Percentiles rank a stretch among this genome's conserved stretches.
These are phyloP conservation scores for Fraxinus americana DNA, from an alignment of 257 asterid genomes.

Conservation along the genomic window DNA sequence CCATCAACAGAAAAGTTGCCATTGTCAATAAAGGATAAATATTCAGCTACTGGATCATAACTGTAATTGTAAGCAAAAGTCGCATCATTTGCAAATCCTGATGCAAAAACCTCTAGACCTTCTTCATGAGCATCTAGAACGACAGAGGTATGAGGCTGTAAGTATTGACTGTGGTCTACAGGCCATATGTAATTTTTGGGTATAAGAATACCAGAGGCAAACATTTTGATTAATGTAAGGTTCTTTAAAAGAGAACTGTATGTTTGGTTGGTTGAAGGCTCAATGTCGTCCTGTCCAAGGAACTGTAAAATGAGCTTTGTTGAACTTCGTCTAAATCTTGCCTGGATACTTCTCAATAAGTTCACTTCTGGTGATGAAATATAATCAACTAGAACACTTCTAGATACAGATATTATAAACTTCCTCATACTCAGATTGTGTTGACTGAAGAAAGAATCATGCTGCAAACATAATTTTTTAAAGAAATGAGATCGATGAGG, in stretches of 20 bases:
- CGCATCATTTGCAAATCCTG: slow-evolving; percentile 61
- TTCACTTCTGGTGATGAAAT: slow-evolving; percentile 89
- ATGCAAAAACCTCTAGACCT: slow-evolving; percentile 75
- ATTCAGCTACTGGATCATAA: slow-evolving; percentile 82
- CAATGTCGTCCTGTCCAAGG: slow-evolving; percentile 46
- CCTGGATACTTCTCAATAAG: slow-evolving; percentile 59
- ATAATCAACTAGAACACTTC: slow-evolving; percentile 48
- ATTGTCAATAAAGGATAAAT: slow-evolving; percentile 55
- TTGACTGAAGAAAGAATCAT: slow-evolving; percentile 68
- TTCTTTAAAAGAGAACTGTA: slow-evolving; percentile 62
- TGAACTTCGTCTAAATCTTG: slow-evolving; percentile 48
- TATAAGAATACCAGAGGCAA: slow-evolving; percentile 82
- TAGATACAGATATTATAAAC: slow-evolving; percentile 57
- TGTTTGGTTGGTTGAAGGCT: slow-evolving; percentile 78
- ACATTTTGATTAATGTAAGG: slow-evolving; percentile 66
- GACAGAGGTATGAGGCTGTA: slow-evolving; percentile 49
- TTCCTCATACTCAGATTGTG: slow-evolving; percentile 81
- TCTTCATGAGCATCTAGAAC: slow-evolving; percentile 73
- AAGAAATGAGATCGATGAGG: slow-evolving; percentile 21
- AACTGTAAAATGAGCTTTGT: slow-evolving; percentile 77
- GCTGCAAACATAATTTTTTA: slow-evolving; percentile 48
- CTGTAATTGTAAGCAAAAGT: slow-evolving; percentile 57
- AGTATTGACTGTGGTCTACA: slow-evolving; percentile 44
- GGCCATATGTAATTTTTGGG: slow-evolving; percentile 79
- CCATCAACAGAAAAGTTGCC: too few relatives aligned